phyloP scores from a whole-genome alignment of 2,329 filamentous ascomycete species.

The Botryotinia narcissicola region DNA sequence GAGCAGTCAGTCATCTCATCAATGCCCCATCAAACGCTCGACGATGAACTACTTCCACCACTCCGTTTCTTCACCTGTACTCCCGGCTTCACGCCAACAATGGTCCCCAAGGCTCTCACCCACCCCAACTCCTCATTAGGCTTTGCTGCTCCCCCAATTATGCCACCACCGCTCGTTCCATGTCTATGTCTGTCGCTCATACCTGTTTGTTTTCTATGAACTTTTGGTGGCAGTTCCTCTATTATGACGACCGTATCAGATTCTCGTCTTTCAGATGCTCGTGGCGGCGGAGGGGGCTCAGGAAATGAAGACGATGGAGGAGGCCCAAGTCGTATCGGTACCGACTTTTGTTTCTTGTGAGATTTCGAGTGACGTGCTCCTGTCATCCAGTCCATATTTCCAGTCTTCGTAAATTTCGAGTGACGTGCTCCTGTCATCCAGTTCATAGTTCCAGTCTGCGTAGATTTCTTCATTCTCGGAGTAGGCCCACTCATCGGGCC shows the following conservation, averaged over 20 bases:
- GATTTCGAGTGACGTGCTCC: background rate
- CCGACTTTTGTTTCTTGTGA: background rate
- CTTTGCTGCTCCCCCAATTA: background rate
- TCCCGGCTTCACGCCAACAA: constrained; percentile 10
- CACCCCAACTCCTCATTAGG: constrained; percentile 11
- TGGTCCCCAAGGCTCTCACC: constrained; percentile 5
- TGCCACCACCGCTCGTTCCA: background rate
- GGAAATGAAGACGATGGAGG: background rate
- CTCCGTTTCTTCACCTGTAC: background rate
- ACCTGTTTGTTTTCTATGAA: background rate
- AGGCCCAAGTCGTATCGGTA: background rate
- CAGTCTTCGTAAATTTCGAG: background rate
- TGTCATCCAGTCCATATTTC: background rate
- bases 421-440: background rate
- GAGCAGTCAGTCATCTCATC: background rate
- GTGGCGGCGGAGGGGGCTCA: background rate
- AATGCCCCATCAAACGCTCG: background rate
- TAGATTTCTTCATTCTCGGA: background rate
- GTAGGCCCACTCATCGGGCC: background rate
- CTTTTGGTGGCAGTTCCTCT: background rate
- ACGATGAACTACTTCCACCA: background rate
- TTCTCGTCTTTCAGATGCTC: background rate
- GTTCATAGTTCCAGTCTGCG: background rate
- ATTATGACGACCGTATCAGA: background rate
- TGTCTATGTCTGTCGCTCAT: background rate